Evolutionary conservation across 1,284 basidiomycete genomes (phyloP), one percentile per base, ranked within the genome.

Genomic region (Fomes fomentarius): DNA sequence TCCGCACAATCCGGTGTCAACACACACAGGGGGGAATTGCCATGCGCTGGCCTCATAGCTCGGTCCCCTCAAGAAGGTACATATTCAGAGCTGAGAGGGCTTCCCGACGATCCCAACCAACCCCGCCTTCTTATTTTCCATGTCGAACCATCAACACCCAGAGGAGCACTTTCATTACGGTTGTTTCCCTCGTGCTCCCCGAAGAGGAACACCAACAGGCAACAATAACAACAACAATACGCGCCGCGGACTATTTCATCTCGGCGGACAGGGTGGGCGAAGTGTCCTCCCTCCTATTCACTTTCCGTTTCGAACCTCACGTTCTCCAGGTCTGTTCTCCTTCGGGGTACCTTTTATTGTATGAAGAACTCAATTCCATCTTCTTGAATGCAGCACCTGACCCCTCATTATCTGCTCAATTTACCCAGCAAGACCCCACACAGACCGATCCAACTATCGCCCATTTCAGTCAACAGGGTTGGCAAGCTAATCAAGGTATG

Each of bases 211-310:
- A 9, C 60, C 65, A 47, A 60, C 63, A 58, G 64, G 66, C 37
- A 61, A 57, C 50, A 66, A 62, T 58, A 66, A 58, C 53, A 57
- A 52, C 54, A 61, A 58, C 57, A 55, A 42, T 50, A 46, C 58
- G 37, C 63, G 63, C 50, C 66, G 67, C 48, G 65, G 82, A 76
- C 78, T 87, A 83, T 80, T 89, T 64, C 63, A 63, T 64, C 62
- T 79, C 79, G 77, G 38, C 22, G 38, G 84, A 80, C 86, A 89
- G 84, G 88, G 88, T 90, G 87, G 86, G 87, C 85, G 86, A 82
- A 84, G 85, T 78, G 81, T 86, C 77, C 84, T 91, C 72, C 89
- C 89, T 84, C 85, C 89, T 82, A 79, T 91, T 82, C 82, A 84
- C 80, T 80, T 85, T 76, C 82, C 83, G 65, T 87, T 89, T 84